A percentile compares a stretch with the other conserved stretches of the same genome.
Evolutionary conservation across 2,329 filamentous ascomycete species (phyloP).

Genomic region (Cladosporium sp.): DNA sequence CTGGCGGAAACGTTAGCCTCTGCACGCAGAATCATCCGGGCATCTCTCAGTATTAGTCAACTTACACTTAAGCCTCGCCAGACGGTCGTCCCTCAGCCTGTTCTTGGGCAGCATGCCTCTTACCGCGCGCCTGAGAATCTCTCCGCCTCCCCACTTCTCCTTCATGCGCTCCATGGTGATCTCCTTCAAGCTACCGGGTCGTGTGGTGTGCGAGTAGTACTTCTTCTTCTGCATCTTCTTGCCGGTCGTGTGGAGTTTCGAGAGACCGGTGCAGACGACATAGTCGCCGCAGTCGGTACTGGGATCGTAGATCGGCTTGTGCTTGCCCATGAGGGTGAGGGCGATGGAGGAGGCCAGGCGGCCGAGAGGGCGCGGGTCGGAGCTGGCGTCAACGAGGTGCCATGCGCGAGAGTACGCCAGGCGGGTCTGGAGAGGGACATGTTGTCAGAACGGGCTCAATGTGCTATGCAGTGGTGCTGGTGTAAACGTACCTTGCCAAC

Average conservation of each 20-base stretch:
- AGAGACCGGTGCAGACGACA: constrained; percentile 87
- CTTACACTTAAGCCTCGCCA: constrained; percentile 77
- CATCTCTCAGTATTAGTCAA: constrained; percentile 12
- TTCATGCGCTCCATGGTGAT: constrained; percentile 96
- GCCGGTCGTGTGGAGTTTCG: constrained; percentile 79
- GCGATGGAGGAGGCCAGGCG: constrained; percentile 86
- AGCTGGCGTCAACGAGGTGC: constrained; percentile 77
- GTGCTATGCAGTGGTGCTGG: background rate
- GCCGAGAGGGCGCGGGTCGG: constrained; percentile 71
- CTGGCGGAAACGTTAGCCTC: constrained; percentile 35
- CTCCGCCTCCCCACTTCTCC: constrained; percentile 86
- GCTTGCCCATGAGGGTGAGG: constrained; percentile 89
- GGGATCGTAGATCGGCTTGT: constrained; percentile 96
- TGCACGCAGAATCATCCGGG: background rate
- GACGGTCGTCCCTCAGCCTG: constrained; percentile 75
- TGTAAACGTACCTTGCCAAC: constrained; percentile 8
- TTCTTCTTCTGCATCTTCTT: constrained; percentile 90
- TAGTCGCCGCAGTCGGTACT: constrained; percentile 99
- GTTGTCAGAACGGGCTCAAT: too few species aligned
- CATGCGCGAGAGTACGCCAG: constrained; percentile 94
- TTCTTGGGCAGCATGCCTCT: constrained; percentile 99
- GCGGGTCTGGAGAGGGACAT: constrained; percentile 60
- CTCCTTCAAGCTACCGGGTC: constrained; percentile 77
- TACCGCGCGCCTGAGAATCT: constrained; percentile 86
- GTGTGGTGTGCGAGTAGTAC: constrained; percentile 92